Base-by-base conservation (phyloP, 2,329 filamentous ascomycete genomes). In the Ilyonectria robusta region DNA sequence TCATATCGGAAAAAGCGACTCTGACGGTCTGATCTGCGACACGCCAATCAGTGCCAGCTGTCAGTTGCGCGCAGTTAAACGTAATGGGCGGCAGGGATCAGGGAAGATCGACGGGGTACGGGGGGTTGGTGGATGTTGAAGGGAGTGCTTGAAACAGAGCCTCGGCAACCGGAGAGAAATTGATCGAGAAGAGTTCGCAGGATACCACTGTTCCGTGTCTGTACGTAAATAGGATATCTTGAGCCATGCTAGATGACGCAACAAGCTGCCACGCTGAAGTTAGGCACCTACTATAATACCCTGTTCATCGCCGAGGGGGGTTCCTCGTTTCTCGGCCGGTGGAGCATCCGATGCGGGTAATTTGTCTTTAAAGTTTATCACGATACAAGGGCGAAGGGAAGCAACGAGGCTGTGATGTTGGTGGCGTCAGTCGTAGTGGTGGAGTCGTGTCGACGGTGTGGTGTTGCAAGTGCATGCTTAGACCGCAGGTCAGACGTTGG, bases 1-100 rank as follows among this genome's bases (percentile, higher is more conserved):
- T 60, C 37, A 60, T 60, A 53, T 46, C 58, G 47, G 26, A 60
- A 53, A 60, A 60, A 53, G 42, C 42, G 58, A 50, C 48, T 60
- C 47, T 44, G 58, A 33, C 58, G 58, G 50, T 60, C 48, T 15
- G 33, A 54, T 40, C 58, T 60, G 48, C 47, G 42, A 53, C 31
- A 40, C 31, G 58, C 48, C 58, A 48, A 60, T 60, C 58, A n/a
- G 35, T 60, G 17, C 47, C n/a, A 44, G 23, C 35, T 31, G 47
- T 33, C 58, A 26, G 33, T 31, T 47, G 17, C 48, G 23, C 57
- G 33, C 11, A 59, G 48, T 35, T 47, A 13, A 23, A 48, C 44
- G 44, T 50, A 29, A 50, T 48, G 3, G 54, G 17, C 26, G 19
- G 6, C n/a, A 21, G 19, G 8, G 56, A 26, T 29, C 31, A 33